Percentiles rank a stretch among this genome's conserved stretches.
Evolutionary conservation across 768 basidiomycete genomes (phyloP).

Genomic region (Coprinopsis marcescibilis): DNA sequence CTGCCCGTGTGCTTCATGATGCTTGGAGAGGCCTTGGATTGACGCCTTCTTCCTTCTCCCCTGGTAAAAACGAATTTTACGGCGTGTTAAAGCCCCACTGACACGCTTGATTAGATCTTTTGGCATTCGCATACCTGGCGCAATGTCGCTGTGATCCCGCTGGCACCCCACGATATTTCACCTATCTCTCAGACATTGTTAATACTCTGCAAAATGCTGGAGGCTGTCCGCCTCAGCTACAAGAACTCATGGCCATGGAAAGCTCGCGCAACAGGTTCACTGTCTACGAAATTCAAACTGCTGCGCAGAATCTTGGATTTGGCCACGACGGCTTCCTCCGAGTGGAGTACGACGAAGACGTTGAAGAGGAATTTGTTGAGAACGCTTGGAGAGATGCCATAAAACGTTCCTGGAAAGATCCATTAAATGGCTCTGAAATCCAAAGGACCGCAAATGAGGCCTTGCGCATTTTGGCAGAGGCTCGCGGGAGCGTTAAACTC

Average conservation of each 20-base stretch:
- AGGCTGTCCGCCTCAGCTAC: slow-evolving; percentile 42
- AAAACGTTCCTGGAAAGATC: slow-evolving; percentile 51
- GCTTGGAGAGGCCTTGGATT: slow-evolving; percentile 53
- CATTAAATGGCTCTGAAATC: slow-evolving; percentile 37
- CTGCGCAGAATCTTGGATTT: slow-evolving; percentile 56
- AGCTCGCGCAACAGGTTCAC: slow-evolving; percentile 61
- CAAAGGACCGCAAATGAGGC: slow-evolving; percentile 60
- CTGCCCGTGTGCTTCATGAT: slow-evolving; percentile 32
- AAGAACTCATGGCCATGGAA: slow-evolving; percentile 57
- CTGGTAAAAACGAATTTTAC: slow-evolving; percentile 38
- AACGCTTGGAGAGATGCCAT: slow-evolving; percentile 64
- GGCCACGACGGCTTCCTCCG: slow-evolving; percentile 51
- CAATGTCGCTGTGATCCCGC: slow-evolving; percentile 78
- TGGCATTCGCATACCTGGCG: slow-evolving; percentile 74
- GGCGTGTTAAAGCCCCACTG: neutral
- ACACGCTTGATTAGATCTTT: slow-evolving; percentile 45
- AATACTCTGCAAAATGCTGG: slow-evolving; percentile 43
- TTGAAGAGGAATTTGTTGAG: slow-evolving; percentile 64
- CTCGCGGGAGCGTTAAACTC: slow-evolving; percentile 45
- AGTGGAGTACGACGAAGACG: slow-evolving; percentile 67
- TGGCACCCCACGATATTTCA: slow-evolving; percentile 59
- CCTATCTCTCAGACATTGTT: slow-evolving; percentile 47
- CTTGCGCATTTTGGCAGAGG: slow-evolving; percentile 63
- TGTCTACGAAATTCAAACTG: slow-evolving; percentile 43
- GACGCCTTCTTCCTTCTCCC: slow-evolving; percentile 59